Conservation (phyloP, 345 rosid species). For the Triadica sebifera region DNA sequence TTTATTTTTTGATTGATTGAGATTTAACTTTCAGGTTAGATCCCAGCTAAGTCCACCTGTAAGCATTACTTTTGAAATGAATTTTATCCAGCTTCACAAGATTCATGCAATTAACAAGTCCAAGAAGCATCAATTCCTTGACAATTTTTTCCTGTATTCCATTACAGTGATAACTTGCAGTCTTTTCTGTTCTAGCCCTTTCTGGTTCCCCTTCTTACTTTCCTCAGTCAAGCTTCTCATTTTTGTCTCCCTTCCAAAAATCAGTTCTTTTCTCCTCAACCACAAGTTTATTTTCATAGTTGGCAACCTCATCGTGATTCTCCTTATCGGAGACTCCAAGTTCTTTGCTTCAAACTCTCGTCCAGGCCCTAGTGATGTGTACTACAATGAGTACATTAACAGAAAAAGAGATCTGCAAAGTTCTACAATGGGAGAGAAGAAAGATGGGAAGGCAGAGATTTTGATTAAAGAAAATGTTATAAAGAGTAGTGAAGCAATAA, state of each 20-base stretch:
- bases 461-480: constrained; percentile 17
- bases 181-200: constrained; percentile 38
- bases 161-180: constrained; percentile 28
- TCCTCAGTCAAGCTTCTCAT: constrained; percentile 27
- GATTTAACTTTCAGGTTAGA: not conserved
- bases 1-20: not conserved
- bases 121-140: constrained; percentile 33
- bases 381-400: constrained; percentile 36
- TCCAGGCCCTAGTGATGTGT: constrained; percentile 22
- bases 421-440: constrained; percentile 9
- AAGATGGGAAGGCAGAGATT: constrained; percentile 10
- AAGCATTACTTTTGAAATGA: constrained; percentile 14
- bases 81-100: constrained; percentile 28
- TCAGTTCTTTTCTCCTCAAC: constrained; percentile 23
- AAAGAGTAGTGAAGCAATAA: constrained; percentile 9
- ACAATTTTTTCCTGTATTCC: constrained; percentile 25
- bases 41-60: not conserved
- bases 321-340: constrained; percentile 51
- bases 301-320: constrained; percentile 52
- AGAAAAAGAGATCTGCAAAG: constrained; percentile 21
- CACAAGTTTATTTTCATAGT: constrained; percentile 47
- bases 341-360: constrained; percentile 37
- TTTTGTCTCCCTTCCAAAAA: constrained; percentile 30
- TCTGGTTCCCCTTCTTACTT: constrained; percentile 37
- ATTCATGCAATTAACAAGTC: constrained; percentile 34